A percentile compares a stretch with the other conserved stretches of the same genome.
phyloP scores from a whole-genome alignment of 805 yeast genomes.

The Suhomyces vadensis region DNA sequence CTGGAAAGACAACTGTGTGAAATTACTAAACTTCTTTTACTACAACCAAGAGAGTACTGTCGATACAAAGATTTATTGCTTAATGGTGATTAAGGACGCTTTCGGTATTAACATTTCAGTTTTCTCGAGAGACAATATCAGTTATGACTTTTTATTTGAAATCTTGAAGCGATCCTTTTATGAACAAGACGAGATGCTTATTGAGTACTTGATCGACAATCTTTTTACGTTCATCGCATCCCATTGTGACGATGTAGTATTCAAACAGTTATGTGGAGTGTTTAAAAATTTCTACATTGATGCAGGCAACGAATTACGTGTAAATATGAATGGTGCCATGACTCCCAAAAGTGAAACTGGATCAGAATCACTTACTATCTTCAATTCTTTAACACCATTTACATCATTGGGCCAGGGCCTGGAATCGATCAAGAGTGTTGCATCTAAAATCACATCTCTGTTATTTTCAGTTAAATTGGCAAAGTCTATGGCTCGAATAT shows the following conservation, averaged over 20 bases:
- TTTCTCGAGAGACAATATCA: slow-evolving; percentile 28
- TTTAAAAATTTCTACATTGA: slow-evolving; percentile 10
- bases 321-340: not conserved
- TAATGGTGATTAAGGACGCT: slow-evolving; percentile 38
- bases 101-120: slow-evolving; percentile 35
- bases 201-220: slow-evolving; percentile 29
- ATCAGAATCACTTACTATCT: slow-evolving; percentile 15
- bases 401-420: slow-evolving; percentile 12
- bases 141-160: slow-evolving; percentile 33
- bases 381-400: slow-evolving; percentile 27
- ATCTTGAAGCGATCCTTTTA: slow-evolving; percentile 29
- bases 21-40: slow-evolving; percentile 48
- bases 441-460: slow-evolving; percentile 9
- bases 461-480: slow-evolving; percentile 20
- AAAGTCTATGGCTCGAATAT: slow-evolving; percentile 25
- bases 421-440: not conserved
- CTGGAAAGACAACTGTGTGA: slow-evolving; percentile 52
- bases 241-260: slow-evolving; percentile 15
- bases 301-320: not conserved
- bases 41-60: slow-evolving; percentile 19
- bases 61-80: slow-evolving; percentile 30
- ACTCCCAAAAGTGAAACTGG: not conserved
- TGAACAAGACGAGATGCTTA: slow-evolving; percentile 33
- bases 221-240: slow-evolving; percentile 26
- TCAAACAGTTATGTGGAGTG: slow-evolving; percentile 17